Base-by-base conservation (phyloP, 1,139 yeast genomes). In the Candida buenavistaensis region DNA sequence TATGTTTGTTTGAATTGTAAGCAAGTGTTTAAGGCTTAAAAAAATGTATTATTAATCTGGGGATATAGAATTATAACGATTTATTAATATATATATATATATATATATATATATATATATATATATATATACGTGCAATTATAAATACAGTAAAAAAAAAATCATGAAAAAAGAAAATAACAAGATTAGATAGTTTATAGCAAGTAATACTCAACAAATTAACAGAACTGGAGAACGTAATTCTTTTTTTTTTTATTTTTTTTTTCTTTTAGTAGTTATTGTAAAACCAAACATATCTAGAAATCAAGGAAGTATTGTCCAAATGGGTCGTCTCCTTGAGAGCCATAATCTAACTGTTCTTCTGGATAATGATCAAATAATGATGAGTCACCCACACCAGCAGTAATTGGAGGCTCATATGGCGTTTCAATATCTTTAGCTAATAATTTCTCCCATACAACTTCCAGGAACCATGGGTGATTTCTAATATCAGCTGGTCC, bases 1-100 rank as follows among this genome's bases (percentile, higher is more conserved):
- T 92, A 87, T 59, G 98, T 92, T 38, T 92, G 98, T 60, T 64
- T 86, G 48, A 75, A 82, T 37, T 92, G 98, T 59, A 84, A 87
- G 43, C 80, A 84, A 54, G 88, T 84, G 36, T 85, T 87, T 47
- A 59, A 67, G 39, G 64, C 64, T 15, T 57, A 63, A 26, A 15
- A 10, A n/a, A n/a, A n/a, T n/a, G n/a, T n/a, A n/a, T n/a, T n/a
- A n/a, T n/a, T 4, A 19, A 9, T 20, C 22, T 20, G 21, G 11
- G 12, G 14, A 15, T 26, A 10, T 4, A 11, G 12, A 11, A n/a
- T 14, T 14, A 12, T 13, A 17, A 17, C 19, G 19, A 17, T 5
- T 29, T 14, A 8, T 11, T 5, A 9, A 16, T 20, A 15, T 22
- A 24, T 17, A 24, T 30, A 20, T 23, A 21, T 26, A 20, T 19